Base-by-base conservation (phyloP, 2,329 filamentous ascomycete species). In the Apiospora marii region DNA sequence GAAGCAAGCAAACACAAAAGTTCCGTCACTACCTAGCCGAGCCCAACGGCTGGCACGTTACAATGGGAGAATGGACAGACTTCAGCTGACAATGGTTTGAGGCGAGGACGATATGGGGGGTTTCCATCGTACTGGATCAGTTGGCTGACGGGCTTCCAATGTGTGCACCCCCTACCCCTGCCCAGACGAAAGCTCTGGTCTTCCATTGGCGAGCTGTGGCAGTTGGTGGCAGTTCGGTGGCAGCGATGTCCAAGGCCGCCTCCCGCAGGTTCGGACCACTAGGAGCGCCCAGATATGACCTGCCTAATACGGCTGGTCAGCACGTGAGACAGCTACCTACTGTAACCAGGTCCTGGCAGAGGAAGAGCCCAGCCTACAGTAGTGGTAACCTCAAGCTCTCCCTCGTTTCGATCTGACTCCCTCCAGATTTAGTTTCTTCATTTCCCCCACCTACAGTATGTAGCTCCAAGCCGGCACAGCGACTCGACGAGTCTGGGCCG, bases 21-120 rank as follows among this genome's bases (percentile, higher is more conserved):
- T 37, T 22, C 30, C 22, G 19, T 37, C 53, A 61, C 37, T 22
- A 16, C 24, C 14, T 22, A 34, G 6, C 19, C 53, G 8, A 19
- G 10, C 30, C 19, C 51, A 61, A 12, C 53, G 30, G 27, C 53
- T 61, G 53, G 30, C 53, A 61, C 53, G 53, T 61, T 61, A 61
- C 53, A 34, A 37, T 61, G 53, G 30, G n/a, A 61, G 30, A 34
- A 37, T 61, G 53, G 30, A 37, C 53, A 61, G 53, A 61, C 53
- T 61, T 61, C 53, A 61, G 53, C 53, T 61, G 53, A 61, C 53
- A 61, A 12, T 61, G 53, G 53, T 34, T 61, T 61, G 53, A 61
- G 53, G 53, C 53, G 53, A 61, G 53, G 22, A 61, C 53, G 53
- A 61, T 61, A 61, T 61, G 53, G 53, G 16, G n/a, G 30, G 16